phyloP scores from a whole-genome alignment of 2,329 filamentous ascomycete species.

The Talaromyces sp. region DNA sequence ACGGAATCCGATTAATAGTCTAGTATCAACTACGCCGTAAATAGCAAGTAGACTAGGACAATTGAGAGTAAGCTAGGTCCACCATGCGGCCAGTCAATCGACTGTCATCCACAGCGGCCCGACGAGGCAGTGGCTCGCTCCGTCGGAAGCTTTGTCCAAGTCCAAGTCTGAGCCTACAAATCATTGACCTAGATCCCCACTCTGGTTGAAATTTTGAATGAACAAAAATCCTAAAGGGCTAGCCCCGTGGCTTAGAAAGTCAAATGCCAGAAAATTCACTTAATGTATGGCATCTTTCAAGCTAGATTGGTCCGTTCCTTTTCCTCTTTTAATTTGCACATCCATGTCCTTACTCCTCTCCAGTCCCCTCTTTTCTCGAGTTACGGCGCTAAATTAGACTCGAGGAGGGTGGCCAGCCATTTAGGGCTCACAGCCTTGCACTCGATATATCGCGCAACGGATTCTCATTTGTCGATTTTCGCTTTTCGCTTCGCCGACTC shows the following conservation, averaged over 20 bases:
- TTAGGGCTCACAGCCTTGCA: background rate
- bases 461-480: background rate
- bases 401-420: constrained; percentile 11
- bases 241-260: constrained; percentile 5
- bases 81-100: constrained; percentile 11
- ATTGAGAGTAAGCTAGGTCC: constrained; percentile 8
- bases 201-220: background rate
- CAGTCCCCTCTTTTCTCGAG: background rate
- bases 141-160: constrained; percentile 15
- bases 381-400: constrained; percentile 15
- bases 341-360: background rate
- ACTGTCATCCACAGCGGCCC: constrained; percentile 11
- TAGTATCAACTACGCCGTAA: background rate
- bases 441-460: background rate
- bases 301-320: constrained; percentile 2
- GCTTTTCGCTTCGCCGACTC: background rate
- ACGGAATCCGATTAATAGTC: background rate
- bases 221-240: background rate
- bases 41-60: background rate
- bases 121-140: constrained; percentile 15
- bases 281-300: constrained; percentile 8
- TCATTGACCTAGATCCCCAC: background rate
- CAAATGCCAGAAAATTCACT: background rate
- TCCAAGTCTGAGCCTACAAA: constrained; percentile 2
- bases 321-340: background rate